A percentile compares a stretch with the other conserved stretches of the same genome.
These are phyloP conservation scores for Endocalyx cinctus DNA, from an alignment of 2,329 filamentous ascomycete species.

Conservation along the genomic window DNA sequence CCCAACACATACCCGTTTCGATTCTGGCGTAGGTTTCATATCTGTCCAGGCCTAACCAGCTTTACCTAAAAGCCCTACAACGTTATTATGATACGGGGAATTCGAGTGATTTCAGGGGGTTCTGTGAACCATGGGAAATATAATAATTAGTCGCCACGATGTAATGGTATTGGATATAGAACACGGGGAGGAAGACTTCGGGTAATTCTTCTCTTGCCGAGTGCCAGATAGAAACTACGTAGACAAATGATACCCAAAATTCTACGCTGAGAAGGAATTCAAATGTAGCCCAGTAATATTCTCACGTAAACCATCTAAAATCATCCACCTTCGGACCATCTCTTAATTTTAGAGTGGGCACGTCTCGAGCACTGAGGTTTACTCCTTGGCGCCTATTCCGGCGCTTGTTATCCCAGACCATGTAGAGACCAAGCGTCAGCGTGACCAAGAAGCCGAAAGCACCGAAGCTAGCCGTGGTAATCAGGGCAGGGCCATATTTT, in stretches of 20 bases:
- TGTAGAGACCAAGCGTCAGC: slow-evolving; percentile 53
- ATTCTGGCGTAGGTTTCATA: slow-evolving; percentile 18
- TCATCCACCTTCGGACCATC: slow-evolving; percentile 49
- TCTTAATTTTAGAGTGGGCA: slow-evolving; percentile 51
- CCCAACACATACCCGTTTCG: slow-evolving; percentile 19
- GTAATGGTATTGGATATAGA: no score
- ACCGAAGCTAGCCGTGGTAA: slow-evolving; percentile 61
- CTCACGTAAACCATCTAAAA: slow-evolving; percentile 54
- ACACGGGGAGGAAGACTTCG: no score
- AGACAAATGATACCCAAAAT: no score
- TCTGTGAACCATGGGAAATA: no score
- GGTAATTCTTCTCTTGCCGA: no score
- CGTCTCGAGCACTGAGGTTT: slow-evolving; percentile 48
- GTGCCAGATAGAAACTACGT: no score
- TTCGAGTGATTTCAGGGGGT: slow-evolving; percentile 1
- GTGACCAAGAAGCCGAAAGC: slow-evolving; percentile 53
- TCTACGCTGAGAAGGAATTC: no score
- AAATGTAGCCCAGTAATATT: no score
- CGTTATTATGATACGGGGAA: not conserved
- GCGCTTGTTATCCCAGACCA: slow-evolving; percentile 60
- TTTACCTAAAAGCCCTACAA: not conserved
- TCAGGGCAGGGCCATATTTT: slow-evolving; percentile 62
- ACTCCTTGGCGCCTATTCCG: slow-evolving; percentile 54
- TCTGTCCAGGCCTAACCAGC: slow-evolving; percentile 5
- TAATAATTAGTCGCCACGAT: no score